Evolutionary conservation across 495 filamentous ascomycete genomes (phyloP).

Genomic region (Podospora appendiculata): DNA sequence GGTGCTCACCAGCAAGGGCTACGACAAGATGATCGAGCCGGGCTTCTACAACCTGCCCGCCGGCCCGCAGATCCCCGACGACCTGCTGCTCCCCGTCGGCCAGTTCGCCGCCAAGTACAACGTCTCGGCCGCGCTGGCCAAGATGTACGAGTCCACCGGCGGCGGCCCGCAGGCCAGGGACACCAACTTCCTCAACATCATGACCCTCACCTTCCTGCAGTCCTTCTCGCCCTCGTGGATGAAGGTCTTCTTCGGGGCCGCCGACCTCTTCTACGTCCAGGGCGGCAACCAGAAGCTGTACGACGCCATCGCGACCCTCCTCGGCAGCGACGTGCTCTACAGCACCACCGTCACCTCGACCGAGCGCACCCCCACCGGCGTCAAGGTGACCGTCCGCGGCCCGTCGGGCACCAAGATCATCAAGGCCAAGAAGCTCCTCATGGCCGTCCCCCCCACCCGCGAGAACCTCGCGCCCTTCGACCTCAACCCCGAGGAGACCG

Average conservation of each 20-base stretch:
- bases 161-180: slow-evolving; percentile 23
- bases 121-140: slow-evolving; percentile 16
- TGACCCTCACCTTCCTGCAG: slow-evolving; percentile 33
- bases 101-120: slow-evolving; percentile 36
- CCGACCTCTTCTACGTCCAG: slow-evolving; percentile 18
- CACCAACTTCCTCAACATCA: slow-evolving; percentile 27
- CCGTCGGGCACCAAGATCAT: slow-evolving; percentile 22
- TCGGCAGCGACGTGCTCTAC: slow-evolving; percentile 30
- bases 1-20: slow-evolving; percentile 28
- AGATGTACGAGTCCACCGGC: slow-evolving; percentile 30
- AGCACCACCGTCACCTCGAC: slow-evolving; percentile 22
- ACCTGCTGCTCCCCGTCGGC: slow-evolving; percentile 39
- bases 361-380: slow-evolving; percentile 20
- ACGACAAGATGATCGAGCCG: slow-evolving; percentile 29
- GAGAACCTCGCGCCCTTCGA: slow-evolving; percentile 27
- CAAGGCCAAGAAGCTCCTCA: slow-evolving; percentile 30
- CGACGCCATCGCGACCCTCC: slow-evolving; percentile 22
- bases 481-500: slow-evolving; percentile 25
- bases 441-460: slow-evolving; percentile 30
- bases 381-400: slow-evolving; percentile 26
- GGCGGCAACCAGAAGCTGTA: slow-evolving; percentile 37
- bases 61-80: slow-evolving; percentile 29
- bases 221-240: slow-evolving; percentile 29
- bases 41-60: slow-evolving; percentile 35
- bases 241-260: slow-evolving; percentile 16